Evolutionary conservation across 2,329 filamentous ascomycete genomes (phyloP), one percentile per base, ranked within the genome.

Genomic region (Fusarium tjaetaba): DNA sequence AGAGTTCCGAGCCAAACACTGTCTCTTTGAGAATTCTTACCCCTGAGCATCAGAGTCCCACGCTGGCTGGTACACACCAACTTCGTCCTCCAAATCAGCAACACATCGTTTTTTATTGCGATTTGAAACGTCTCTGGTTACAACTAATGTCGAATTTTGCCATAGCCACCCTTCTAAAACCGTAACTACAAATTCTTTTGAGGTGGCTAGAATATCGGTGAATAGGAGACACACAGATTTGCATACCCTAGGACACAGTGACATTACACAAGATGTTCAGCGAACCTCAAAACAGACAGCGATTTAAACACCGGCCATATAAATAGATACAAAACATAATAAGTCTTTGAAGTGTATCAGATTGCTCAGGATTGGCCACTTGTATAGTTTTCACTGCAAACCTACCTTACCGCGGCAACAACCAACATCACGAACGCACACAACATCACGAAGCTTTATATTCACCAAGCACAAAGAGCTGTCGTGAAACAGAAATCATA

Each of bases 401-500:
- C n/a, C 6, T 18, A 24, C 30, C 28, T 42, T 22, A 22, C 15
- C 24, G 15, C 18, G 18, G n/a, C 49, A 36, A 36, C 32, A 52
- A 36, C n/a, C 49, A 53, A 26, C 57, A 38, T 38, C n/a, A 39
- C 24, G 22, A 39, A 11, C 34, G 16, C 45, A 52, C 39, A 24
- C 43, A 32, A 28, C 28, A 36, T 13, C 9, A 32, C 26, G 26
- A 53, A 53, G 28, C 26, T 53, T 52, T 51, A 32, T 24, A n/a
- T 30, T 53, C 32, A 24, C 51, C 32, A 24, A 59, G 26, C 52
- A 46, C 67, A 53, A 65, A 53, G 18, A 16, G 30, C 30, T 60
- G 30, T 38, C 11, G 67, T 70, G 52, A 36, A 52, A 70, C 67
- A n/a, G 42, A 18, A 41, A 59, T 43, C n/a, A 45, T 24, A 48